Evolutionary conservation across 768 basidiomycete genomes (phyloP).

Genomic region (Rickenella mellea): DNA sequence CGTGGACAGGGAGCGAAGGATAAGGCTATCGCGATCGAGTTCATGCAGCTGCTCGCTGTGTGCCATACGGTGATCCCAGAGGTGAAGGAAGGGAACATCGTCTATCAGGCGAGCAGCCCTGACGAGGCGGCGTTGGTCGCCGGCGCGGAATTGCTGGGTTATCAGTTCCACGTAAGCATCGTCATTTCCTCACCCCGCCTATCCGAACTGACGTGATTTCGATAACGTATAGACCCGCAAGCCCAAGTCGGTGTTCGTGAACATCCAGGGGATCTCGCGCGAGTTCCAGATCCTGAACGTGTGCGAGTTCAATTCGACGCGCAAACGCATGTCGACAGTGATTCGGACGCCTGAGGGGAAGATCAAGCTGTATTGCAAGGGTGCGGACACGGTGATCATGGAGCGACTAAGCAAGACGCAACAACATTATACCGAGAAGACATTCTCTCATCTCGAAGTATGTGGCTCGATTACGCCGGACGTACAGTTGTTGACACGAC

Average conservation of each 20-base stretch:
- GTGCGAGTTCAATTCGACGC: constrained; percentile 97
- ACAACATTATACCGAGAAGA: constrained; percentile 76
- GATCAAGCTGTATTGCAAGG: constrained; percentile 94
- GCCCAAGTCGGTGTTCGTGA: constrained; percentile 90
- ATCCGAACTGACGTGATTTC: too few species aligned
- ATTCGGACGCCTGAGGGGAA: constrained; percentile 80
- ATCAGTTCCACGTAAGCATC: constrained; percentile 80
- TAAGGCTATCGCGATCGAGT: constrained; percentile 19
- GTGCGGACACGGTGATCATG: constrained; percentile 95
- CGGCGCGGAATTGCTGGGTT: constrained; percentile 87
- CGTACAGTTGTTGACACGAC: constrained; percentile 2
- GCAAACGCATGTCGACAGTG: constrained; percentile 97
- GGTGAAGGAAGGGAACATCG: constrained; percentile 75
- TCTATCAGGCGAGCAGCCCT: constrained; percentile 94
- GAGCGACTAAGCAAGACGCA: constrained; percentile 86
- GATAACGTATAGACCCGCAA: constrained; percentile 68
- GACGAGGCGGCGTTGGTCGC: constrained; percentile 95
- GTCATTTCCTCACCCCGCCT: too few species aligned
- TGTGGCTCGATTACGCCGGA: constrained; percentile 6
- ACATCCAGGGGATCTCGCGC: constrained; percentile 55
- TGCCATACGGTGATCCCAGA: constrained; percentile 99
- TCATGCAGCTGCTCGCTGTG: constrained; percentile 56
- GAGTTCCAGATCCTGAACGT: constrained; percentile 93
- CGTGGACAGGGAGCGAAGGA: constrained; percentile 18
- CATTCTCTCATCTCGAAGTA: constrained; percentile 85